Base-by-base conservation (phyloP, 2,329 filamentous ascomycete species). In the Colletotrichum lini region DNA sequence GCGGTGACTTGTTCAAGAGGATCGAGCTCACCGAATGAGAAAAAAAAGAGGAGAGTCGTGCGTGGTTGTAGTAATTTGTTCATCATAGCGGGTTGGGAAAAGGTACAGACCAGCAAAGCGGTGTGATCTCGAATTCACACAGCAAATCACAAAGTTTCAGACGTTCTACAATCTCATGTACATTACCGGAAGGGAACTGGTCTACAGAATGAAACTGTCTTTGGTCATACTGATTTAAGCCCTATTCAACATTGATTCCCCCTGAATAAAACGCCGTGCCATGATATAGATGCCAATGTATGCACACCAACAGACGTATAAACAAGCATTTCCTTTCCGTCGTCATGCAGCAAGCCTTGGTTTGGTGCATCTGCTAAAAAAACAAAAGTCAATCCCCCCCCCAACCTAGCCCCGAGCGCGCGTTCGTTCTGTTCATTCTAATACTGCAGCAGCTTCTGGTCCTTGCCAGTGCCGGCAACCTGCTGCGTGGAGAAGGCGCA, bases 401-500 rank as follows among this genome's bases (percentile, higher is more conserved):
- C 26, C 42, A 21, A 57, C 35, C 35, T 8, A 10, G 35, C 35
- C 35, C 35, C 35, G 35, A 38, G 35, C 35, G 35, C 35, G 35
- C 35, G 40, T 64, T 63, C 47, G 50, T 72, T 21, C 42, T 50
- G 49, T 53, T 60, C 67, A 58, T 66, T 62, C 50, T 72, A 73
- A 30, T 73, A 67, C 49, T 73, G 49, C 35, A 74, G 60, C 45
- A 74, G 68, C 79, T 86, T 80, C 78, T 83, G 77, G 56, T 85
- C 84, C 74, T 83, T 85, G 70, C 84, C 87, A 49, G 54, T 66
- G 62, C 85, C 85, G 56, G 84, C 83, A 49, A 86, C 82, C 74
- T 90, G 88, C 78, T 92, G 88, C 72, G 91, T 96, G 56, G 94
- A 94, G 81, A 97, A 98, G 35, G 94, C 92, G 80, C 96, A 99